Evolutionary conservation across 164 flowering plant species (phyloP), one percentile per base, ranked within the genome.

Genomic region (Annona squamosa): DNA sequence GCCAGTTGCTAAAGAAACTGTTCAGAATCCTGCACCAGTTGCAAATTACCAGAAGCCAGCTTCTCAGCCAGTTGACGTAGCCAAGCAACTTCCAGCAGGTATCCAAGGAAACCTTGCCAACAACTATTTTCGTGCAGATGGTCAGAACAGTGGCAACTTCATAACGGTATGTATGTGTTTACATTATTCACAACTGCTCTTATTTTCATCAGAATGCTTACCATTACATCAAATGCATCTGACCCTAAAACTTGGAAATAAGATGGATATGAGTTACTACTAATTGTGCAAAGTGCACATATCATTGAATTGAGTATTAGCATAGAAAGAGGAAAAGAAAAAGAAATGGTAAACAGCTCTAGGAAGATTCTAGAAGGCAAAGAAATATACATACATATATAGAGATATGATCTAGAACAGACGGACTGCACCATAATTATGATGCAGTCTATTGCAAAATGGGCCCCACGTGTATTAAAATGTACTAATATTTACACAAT

Each of bases 141-240:
- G 85, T 9, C 87, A 83, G 80, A 85, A 85, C 83, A 71, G 77
- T 75, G 87, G 87, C 64, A 85, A 85, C 72, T 85, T 85, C 72
- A 81, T 85, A 46, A 85, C 87, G 73, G 87, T 85, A 81, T 65
- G 69, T 13, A 16, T 9, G 13, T 52, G 13, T 52, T 2, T 52
- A 9, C 59, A 3, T 6, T 10, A 52, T 52, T 26, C 13, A 52
- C 59, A 9, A 52, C 2, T 10, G 13, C 13, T 9, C 13, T 52
- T 52, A 52, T 52, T 52, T 52, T 52, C 2, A 52, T 52, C 59
- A 52, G 37, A 26, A 52, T 52, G 9, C 9, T 52, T 10, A 0
- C 9, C 59, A 9, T 52, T 16, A 52, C 9, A 52, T 16, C 9
- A 52, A 12, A 10, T 52, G 59, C 59, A 2, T 5, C 59, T 52